Evolutionary conservation across 805 yeast species (phyloP), one percentile per base, ranked within the genome.

Genomic region (Suhomyces canberraensis): DNA sequence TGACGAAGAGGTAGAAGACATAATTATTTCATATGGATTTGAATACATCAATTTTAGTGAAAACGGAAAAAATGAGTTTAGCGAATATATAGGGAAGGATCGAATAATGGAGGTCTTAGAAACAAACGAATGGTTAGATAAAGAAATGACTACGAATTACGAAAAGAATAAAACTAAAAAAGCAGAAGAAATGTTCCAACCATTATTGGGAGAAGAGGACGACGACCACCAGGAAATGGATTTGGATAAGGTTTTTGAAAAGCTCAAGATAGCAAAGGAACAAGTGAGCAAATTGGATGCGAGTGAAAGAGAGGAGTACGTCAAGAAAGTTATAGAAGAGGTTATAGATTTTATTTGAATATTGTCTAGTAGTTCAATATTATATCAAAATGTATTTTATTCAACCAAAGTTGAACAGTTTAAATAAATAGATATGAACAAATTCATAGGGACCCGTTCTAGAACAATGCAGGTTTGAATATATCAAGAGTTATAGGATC

Each of bases 61-160:
- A 4, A 30, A 46, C 2, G 70, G 71, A 0, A 33, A 25, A 11
- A 73, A 72, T 44, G 75, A 73, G 45, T 73, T 39, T 41, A 50
- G 50, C 15, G 81, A 75, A 31, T 58, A 49, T 16, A 11, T 57
- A 2, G 82, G 82, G 0, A 46, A 52, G 11, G 64, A 59, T 25
- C 49, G 81, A 39, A 37, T 76, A 3, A 44, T 45, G 25, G 81
- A 77, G 39, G 48, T 75, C 3, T 45, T 78, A 4, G 75, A 77
- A 33, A 59, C 74, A 1, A 69, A 74, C 40, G 70, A 65, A 18
- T 78, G 83, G 82, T 36, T 40, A 1, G 17, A 38, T 8, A 29
- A 31, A 16, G 25, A 28, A n/a, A 20, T 30, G 16, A 36, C 33
- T 1, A 33, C 38, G 11, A 45, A 39, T 4, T 60, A 61, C 44